Evolutionary conservation across 306 rosid species (phyloP).

Genomic region (Cicer chorassanicum): DNA sequence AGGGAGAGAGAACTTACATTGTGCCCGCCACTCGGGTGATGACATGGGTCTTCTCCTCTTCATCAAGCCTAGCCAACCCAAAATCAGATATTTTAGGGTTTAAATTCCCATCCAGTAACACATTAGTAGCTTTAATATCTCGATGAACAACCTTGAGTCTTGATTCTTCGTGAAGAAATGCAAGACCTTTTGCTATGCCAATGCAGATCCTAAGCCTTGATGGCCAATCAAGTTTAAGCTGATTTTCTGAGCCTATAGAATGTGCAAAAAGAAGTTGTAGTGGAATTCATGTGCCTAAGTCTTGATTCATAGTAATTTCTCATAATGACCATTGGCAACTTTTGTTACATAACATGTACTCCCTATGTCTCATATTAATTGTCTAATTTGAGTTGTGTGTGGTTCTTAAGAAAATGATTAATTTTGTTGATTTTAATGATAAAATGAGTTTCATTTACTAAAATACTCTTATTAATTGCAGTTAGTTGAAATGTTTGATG

Average conservation of each 20-base stretch:
- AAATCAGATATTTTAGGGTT: conserved; percentile 75
- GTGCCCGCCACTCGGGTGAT: conserved; percentile 70
- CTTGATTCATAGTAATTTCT: background rate
- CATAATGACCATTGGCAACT: conserved; percentile 12
- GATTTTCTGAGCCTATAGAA: conserved; percentile 40
- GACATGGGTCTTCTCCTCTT: conserved; percentile 65
- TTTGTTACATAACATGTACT: background rate
- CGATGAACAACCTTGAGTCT: conserved; percentile 68
- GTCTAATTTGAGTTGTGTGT: too few relatives aligned
- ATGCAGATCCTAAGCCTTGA: conserved; percentile 65
- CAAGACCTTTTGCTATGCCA: conserved; percentile 70
- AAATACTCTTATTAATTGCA: too few relatives aligned
- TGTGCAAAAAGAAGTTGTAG: conserved; percentile 11
- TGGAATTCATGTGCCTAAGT: background rate
- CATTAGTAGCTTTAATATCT: conserved; percentile 67
- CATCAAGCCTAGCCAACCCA: conserved; percentile 73
- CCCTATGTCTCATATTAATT: too few relatives aligned
- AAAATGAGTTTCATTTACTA: too few relatives aligned
- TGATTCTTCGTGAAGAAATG: conserved; percentile 71
- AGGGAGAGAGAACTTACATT: conserved; percentile 53
- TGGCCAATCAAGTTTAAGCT: conserved; percentile 59
- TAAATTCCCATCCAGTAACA: conserved; percentile 59
- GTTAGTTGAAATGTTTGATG: too few relatives aligned
- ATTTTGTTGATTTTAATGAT: too few relatives aligned
- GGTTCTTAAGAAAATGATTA: too few relatives aligned